Percentiles rank a stretch among this genome's conserved stretches.
Evolutionary conservation across 495 filamentous ascomycete genomes (phyloP).

Genomic region (Talaromyces stipitatus): DNA sequence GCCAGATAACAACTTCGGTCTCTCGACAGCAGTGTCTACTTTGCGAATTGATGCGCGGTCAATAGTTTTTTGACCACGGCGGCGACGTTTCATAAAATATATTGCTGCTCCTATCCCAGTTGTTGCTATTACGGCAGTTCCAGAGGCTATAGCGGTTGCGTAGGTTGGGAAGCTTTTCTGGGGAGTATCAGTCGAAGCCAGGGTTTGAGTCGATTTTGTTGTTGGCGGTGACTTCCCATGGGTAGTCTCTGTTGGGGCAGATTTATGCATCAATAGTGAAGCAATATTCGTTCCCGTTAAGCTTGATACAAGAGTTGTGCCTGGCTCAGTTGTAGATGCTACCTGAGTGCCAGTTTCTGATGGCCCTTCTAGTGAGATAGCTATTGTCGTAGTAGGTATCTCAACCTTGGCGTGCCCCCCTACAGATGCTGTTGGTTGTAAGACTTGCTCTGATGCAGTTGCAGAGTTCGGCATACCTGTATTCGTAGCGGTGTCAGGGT

Average conservation of each 20-base stretch:
- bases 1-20: too few relatives aligned
- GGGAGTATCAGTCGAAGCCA: background rate
- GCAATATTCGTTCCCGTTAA: background rate
- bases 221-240: background rate
- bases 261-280: background rate
- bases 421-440: background rate
- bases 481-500: background rate
- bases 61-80: background rate
- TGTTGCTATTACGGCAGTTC: background rate
- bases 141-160: background rate
- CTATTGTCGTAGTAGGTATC: background rate
- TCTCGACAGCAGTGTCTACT: too few relatives aligned
- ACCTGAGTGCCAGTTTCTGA: background rate
- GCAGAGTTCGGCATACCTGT: background rate
- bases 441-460: background rate
- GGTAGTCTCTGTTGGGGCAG: background rate
- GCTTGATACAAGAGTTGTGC: background rate
- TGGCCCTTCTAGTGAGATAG: background rate
- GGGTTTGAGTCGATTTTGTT: background rate
- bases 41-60: background rate
- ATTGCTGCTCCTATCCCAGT: background rate
- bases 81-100: background rate
- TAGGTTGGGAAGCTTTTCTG: background rate
- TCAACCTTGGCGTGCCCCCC: background rate
- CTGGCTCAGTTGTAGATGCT: background rate